Base-by-base conservation (phyloP, 2,329 filamentous ascomycete genomes). In the Xylaria hypoxylon region DNA sequence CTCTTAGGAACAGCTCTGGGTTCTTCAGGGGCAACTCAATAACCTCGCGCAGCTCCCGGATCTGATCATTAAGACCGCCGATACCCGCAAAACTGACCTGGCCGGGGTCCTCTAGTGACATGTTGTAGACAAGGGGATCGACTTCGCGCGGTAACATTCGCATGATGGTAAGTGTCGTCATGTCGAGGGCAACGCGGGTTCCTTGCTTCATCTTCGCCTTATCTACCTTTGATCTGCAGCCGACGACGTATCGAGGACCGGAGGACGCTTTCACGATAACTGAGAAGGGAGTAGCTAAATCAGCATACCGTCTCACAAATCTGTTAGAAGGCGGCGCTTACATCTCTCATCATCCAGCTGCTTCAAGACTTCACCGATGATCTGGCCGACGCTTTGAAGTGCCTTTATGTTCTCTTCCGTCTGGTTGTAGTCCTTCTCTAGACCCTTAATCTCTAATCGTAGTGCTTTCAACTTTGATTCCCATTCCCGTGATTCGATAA, bases 371-470 rank as follows among this genome's bases (percentile, higher is more conserved):
- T 99, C 96, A 75, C 96, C 96, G 80, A 99, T 98, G 81, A 99
- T 99, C 84, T 99, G 96, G 57, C 96, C 96, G 62, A 99, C 96
- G 80, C 96, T 98, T 85, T 99, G 96, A 77, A 99, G 85, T 72
- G 96, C 96, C 86, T 99, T 99, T 86, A 99, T 98, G 84, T 98
- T 98, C 73, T 99, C 96, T 80, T 99, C 96, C 60, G 96, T 98
- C 73, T 95, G 90, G 80, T 99, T 95, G 77, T 94, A 99, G 76
- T 98, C 94, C 78, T 92, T 94, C 79, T 97, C 93, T 62, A 98
- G 83, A 67, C 92, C 93, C 84, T 98, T 99, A 81, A 99, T 97
- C 74, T 97, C 96, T 82, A 97, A 85, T 70, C 96, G 92, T 75
- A 99, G 84, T 59, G 91, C 89, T 85, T 98, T 99, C 68, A 99